Conservation (phyloP, 1,139 yeast species). For the Magnusiomyces magnusii region DNA sequence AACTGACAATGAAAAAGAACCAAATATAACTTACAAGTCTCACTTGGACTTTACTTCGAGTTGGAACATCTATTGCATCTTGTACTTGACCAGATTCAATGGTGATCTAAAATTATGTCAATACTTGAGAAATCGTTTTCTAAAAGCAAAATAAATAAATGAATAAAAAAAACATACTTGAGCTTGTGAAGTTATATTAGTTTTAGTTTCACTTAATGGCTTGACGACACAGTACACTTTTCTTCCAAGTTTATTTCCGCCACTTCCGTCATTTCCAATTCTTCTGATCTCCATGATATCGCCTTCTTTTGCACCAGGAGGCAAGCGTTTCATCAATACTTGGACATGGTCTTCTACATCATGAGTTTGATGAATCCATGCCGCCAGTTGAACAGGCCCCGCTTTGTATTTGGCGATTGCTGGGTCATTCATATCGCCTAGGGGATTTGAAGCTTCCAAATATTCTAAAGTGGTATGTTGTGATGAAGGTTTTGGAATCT, state of each 20-base stretch:
- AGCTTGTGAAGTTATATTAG: constrained; percentile 27
- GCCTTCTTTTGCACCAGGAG: constrained; percentile 54
- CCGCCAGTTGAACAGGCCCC: constrained; percentile 34
- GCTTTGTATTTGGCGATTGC: background rate
- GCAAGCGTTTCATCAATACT: constrained; percentile 50
- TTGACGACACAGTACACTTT: constrained; percentile 42
- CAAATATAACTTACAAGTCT: constrained; percentile 41
- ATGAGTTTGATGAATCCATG: constrained; percentile 70
- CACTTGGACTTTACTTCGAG: constrained; percentile 55
- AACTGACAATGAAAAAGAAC: no score
- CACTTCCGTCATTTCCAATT: constrained; percentile 22
- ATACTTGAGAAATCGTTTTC: no score
- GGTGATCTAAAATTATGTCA: constrained; percentile 46
- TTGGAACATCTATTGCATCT: constrained; percentile 53
- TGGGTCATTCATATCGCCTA: background rate
- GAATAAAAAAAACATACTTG: constrained; percentile 21
- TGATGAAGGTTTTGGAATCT: no score
- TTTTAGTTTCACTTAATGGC: constrained; percentile 32
- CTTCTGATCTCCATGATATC: constrained; percentile 61
- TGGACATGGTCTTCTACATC: constrained; percentile 53
- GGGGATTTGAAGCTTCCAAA: background rate
- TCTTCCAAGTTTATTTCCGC: constrained; percentile 20
- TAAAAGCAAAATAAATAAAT: no score
- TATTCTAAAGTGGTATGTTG: background rate
- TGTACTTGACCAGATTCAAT: constrained; percentile 59